Base-by-base conservation (phyloP, 2,329 filamentous ascomycete genomes). In the Phaeosphaeria sp. region DNA sequence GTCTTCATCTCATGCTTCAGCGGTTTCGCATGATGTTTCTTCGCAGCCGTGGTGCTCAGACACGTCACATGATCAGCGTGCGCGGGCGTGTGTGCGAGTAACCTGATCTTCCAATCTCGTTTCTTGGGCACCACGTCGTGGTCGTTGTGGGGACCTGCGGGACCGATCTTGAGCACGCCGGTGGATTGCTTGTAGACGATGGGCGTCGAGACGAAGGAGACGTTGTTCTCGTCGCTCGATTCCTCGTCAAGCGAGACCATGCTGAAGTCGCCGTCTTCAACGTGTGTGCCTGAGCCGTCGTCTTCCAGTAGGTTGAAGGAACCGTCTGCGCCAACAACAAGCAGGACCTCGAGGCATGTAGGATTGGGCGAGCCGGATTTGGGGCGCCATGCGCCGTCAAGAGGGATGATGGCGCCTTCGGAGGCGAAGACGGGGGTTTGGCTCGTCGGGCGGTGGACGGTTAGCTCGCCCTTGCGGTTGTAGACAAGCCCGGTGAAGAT, bases 401-500 rank as follows among this genome's bases (percentile, higher is more conserved):
- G 74, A 0, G 86, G 83, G 6, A 89, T 75, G 54, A 89, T 87
- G 13, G 85, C 77, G 0, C 87, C 87, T 67, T 87, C 82, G 0
- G 72, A 73, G 1, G 84, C 81, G 15, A 89, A 76, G 0, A 88
- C 82, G 0, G 87, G 87, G 30, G 82, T 78, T 22, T 79, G 71
- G 18, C 80, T 65, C 0, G 89, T 73, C 0, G 75, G 71, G 10
- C 87, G 80, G 62, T 84, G 82, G 52, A 89, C 69, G 48, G 72
- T 79, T 15, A 89, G 65, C 54, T 82, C 78, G 3, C 85, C 79
- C 57, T 83, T 79, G 1, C 85, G 85, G 56, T 86, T 83, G 66
- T 89, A 89, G 1, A 86, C 78, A 0, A 80, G 73, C 2, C 84
- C 85, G 0, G 81, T 84, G 70, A 88, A 85, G 50, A 88, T 81